Conservation (phyloP, 2,329 filamentous ascomycete species). For the Diaporthe australafricana region DNA sequence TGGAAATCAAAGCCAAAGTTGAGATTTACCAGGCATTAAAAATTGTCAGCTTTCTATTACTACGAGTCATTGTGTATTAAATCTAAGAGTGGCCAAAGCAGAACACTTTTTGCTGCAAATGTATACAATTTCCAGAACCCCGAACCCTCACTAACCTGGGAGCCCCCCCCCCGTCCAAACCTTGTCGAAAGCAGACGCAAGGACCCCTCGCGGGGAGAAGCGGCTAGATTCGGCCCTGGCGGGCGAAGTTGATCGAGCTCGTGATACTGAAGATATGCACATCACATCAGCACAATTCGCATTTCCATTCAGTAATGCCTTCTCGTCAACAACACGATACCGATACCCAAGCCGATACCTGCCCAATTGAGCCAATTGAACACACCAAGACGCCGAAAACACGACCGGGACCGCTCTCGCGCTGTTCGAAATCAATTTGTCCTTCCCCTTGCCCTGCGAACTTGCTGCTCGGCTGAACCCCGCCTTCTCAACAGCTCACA, state of each 20-base stretch:
- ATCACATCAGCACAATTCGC: not conserved
- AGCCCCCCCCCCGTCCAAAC: too few species aligned
- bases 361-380: conserved; percentile 4
- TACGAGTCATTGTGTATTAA: too few species aligned
- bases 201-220: not conserved
- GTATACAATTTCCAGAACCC: too few species aligned
- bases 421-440: too few species aligned
- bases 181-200: too few species aligned
- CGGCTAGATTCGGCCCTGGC: conserved; percentile 15
- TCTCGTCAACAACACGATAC: not conserved
- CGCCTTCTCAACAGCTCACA: not conserved
- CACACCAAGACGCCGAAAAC: not conserved
- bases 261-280: not conserved
- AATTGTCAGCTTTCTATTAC: too few species aligned
- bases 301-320: not conserved
- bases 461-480: not conserved
- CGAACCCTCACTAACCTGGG: not conserved
- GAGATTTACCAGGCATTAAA: too few species aligned
- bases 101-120: too few species aligned
- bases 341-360: not conserved
- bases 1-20: too few species aligned
- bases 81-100: too few species aligned
- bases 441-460: not conserved
- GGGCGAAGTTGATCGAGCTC: conserved; percentile 7
- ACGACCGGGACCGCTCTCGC: not conserved